Conservation (phyloP, 2,329 filamentous ascomycete genomes). For the Huntiella omanensis region DNA sequence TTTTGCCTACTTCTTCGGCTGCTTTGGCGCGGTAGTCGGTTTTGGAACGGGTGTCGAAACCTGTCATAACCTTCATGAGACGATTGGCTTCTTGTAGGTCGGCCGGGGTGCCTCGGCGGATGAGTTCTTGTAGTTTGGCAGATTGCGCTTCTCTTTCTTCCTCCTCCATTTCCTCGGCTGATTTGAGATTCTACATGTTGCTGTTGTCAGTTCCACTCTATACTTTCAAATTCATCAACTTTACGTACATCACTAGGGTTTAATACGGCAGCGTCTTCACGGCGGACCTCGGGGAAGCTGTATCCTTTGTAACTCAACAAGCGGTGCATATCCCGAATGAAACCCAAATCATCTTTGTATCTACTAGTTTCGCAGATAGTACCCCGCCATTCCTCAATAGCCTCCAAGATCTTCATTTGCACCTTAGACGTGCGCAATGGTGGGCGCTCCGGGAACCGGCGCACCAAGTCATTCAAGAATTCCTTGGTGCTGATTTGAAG, state of each 20-base stretch:
- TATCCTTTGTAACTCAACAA: conserved; percentile 94
- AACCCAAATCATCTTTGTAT: conserved; percentile 92
- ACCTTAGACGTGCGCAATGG: conserved; percentile 72
- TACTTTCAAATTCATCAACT: background rate
- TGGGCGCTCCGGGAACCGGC: conserved; percentile 85
- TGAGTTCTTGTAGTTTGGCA: conserved; percentile 94
- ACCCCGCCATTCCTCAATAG: conserved; percentile 94
- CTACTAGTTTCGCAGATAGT: conserved; percentile 97
- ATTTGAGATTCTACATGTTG: conserved; percentile 59
- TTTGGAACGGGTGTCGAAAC: conserved; percentile 86
- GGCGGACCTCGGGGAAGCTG: conserved; percentile 75
- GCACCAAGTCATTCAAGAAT: conserved; percentile 93
- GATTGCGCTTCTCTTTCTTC: conserved; percentile 89
- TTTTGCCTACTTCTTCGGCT: conserved; percentile 81
- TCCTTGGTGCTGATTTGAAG: conserved; percentile 97
- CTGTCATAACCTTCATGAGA: conserved; percentile 98
- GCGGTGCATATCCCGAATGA: conserved; percentile 94
- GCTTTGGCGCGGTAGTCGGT: conserved; percentile 97
- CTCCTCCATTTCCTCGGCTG: conserved; percentile 95
- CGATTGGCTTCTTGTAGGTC: conserved; percentile 94
- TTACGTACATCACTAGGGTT: conserved; percentile 83
- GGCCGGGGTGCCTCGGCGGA: conserved; percentile 74
- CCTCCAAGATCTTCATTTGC: conserved; percentile 80
- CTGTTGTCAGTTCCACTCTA: background rate
- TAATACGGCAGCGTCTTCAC: conserved; percentile 86